Percentiles rank a stretch among this genome's conserved stretches.
Evolutionary conservation across 2,329 filamentous ascomycete genomes (phyloP).

Genomic region (Aspergillus melleus): DNA sequence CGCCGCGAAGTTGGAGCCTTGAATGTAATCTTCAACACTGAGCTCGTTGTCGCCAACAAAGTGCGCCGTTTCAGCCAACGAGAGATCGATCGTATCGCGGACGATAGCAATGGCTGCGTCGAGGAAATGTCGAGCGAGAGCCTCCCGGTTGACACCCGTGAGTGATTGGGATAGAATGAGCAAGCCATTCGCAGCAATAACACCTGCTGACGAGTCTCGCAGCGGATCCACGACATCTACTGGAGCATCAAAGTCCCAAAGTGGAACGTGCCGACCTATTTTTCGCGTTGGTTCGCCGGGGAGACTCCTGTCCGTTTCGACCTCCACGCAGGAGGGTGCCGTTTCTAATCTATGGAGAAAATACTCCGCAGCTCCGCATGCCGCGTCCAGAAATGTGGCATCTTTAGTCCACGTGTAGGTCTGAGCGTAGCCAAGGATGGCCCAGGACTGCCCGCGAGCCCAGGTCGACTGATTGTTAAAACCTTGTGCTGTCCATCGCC

Average conservation of each 20-base stretch:
- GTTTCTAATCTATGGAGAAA: conserved; percentile 36
- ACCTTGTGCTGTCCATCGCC: conserved; percentile 23
- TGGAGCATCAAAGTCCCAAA: conserved; percentile 47
- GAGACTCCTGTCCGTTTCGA: not conserved
- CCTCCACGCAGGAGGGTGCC: conserved; percentile 23
- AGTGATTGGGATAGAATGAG: conserved; percentile 38
- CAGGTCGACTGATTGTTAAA: conserved; percentile 22
- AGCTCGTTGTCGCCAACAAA: not conserved
- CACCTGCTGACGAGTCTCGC: conserved; percentile 42
- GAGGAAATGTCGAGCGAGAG: conserved; percentile 4
- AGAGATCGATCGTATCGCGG: conserved; percentile 9
- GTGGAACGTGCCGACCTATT: conserved; percentile 20
- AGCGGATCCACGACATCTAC: conserved; percentile 21
- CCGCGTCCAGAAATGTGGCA: conserved; percentile 32
- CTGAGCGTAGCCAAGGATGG: conserved; percentile 36
- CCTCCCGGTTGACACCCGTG: not conserved
- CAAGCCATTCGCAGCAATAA: conserved; percentile 45
- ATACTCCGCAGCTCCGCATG: conserved; percentile 39
- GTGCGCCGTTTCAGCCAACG: not conserved
- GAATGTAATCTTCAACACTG: conserved; percentile 15
- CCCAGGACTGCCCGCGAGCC: conserved; percentile 27
- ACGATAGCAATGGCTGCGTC: conserved; percentile 12
- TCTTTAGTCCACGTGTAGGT: conserved; percentile 40
- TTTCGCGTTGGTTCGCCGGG: not conserved
- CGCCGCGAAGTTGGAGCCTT: conserved; percentile 31